A percentile compares a stretch with the other conserved stretches of the same genome.
These are phyloP conservation scores for Metschnikowia hibisci DNA, from an alignment of 805 yeast genomes.

Conservation along the genomic window DNA sequence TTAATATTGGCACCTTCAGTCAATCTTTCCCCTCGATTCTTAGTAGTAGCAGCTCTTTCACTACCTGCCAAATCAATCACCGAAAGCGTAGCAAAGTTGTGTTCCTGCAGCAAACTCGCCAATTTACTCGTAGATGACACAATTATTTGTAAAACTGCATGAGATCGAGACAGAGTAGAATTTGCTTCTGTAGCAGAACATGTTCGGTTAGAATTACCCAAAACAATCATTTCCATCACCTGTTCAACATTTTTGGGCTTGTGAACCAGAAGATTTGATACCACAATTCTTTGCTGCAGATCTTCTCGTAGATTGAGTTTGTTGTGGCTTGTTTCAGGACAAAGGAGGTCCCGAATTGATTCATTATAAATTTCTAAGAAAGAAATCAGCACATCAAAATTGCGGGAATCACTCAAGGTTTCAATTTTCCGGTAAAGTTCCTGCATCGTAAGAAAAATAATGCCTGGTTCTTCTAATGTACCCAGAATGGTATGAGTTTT, in stretches of 20 bases:
- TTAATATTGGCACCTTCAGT: slow-evolving; percentile 94
- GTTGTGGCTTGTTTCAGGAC: slow-evolving; percentile 47
- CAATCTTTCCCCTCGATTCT: slow-evolving; percentile 74
- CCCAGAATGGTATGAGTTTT: slow-evolving; percentile 91
- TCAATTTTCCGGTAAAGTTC: slow-evolving; percentile 68
- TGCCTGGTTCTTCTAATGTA: slow-evolving; percentile 66
- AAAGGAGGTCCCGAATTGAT: slow-evolving; percentile 72
- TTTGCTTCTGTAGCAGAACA: slow-evolving; percentile 89
- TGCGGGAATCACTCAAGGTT: slow-evolving; percentile 47
- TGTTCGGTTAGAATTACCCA: slow-evolving; percentile 74
- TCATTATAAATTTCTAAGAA: slow-evolving; percentile 92
- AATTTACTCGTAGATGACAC: slow-evolving; percentile 58
- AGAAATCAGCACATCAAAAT: slow-evolving; percentile 59
- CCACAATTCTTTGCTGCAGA: slow-evolving; percentile 57
- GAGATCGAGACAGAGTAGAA: slow-evolving; percentile 86
- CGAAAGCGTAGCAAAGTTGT: slow-evolving; percentile 73
- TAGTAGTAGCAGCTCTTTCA: slow-evolving; percentile 89
- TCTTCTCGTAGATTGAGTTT: slow-evolving; percentile 69
- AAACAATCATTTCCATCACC: slow-evolving; percentile 70
- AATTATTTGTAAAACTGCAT: slow-evolving; percentile 84
- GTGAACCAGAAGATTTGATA: slow-evolving; percentile 65
- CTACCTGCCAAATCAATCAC: slow-evolving; percentile 94
- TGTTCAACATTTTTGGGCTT: slow-evolving; percentile 61
- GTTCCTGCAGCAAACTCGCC: slow-evolving; percentile 61
- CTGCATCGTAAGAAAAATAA: slow-evolving; percentile 72